phyloP scores from a whole-genome alignment of 305 asterid species.

The Andrographis paniculata region DNA sequence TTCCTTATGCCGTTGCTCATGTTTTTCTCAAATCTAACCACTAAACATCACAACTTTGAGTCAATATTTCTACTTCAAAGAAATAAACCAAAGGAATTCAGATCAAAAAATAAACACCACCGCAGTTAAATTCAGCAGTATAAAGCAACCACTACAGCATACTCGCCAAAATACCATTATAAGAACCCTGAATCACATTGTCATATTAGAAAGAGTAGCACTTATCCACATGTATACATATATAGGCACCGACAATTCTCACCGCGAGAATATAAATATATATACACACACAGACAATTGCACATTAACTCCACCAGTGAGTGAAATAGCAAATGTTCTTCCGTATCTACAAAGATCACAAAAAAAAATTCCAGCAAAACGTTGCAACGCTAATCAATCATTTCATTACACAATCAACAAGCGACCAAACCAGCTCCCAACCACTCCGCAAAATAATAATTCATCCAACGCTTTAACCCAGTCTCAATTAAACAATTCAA shows the following conservation, averaged over 20 bases:
- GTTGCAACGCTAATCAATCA: conserved; percentile 15
- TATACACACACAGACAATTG: too few relatives aligned
- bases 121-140: conserved; percentile 5
- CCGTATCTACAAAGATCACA: too few relatives aligned
- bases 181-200: too few relatives aligned
- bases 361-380: conserved; percentile 14
- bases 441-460: conserved; percentile 13
- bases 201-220: too few relatives aligned
- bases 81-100: neutral
- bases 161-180: too few relatives aligned
- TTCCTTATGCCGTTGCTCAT: conserved; percentile 80
- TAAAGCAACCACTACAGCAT: neutral
- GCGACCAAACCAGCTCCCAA: conserved; percentile 15
- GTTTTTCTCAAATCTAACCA: conserved; percentile 26
- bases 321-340: neutral
- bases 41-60: conserved; percentile 19
- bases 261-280: too few relatives aligned
- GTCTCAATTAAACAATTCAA: conserved; percentile 2
- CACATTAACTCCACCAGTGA: neutral
- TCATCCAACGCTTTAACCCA: conserved; percentile 5
- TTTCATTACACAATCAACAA: conserved; percentile 19
- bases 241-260: too few relatives aligned
- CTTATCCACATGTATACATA: too few relatives aligned
- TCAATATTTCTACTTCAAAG: conserved; percentile 17
- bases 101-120: conserved; percentile 9